Evolutionary conservation across 1,284 basidiomycete genomes (phyloP), one percentile per base, ranked within the genome.

Genomic region (Prillingera fragicola): DNA sequence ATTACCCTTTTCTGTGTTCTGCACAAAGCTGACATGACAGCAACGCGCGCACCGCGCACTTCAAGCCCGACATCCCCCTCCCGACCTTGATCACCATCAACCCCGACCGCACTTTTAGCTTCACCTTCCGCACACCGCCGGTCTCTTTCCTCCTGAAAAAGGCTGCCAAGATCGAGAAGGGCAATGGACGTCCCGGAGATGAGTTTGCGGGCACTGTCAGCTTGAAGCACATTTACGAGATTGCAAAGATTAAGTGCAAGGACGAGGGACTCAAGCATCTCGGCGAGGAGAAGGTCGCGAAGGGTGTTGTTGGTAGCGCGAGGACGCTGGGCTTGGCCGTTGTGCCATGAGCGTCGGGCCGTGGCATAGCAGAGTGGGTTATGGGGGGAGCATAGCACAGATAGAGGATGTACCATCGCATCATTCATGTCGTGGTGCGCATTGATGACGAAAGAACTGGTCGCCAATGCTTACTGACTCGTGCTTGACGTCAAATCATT

Each of bases 211-310:
- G 87, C 37, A 90, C 84, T 22, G 79, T 99, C 61, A 87, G 81
- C 56, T 78, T 98, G 62, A 99, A 99, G 77, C 92, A 97, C 74
- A 80, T 98, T 63, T 98, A 95, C 72, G 95, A 98, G 77, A 97
- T 99, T 65, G 91, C 95, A 28, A 95, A 88, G 78, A 87, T 98
- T 70, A 99, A 99, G 76, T 80, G 83, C 50, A 81, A 79, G 59
- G 95, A 98, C 73, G 83, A 85, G 45, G 85, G 87, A 67, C 74
- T 94, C 75, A 84, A 81, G 74, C 83, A 85, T 62, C 77, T 92
- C 51, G 79, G 80, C 48, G 76, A 91, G 58, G 86, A 92, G 75
- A 80, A 81, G 55, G 84, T 96, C 35, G 84, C 87, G n/a, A 83
- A 82, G 67, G 86, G 85, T 63, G 76, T 96, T 50, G 73, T 92